phyloP scores from a whole-genome alignment of 768 basidiomycete genomes.

The Podaxis sp. region DNA sequence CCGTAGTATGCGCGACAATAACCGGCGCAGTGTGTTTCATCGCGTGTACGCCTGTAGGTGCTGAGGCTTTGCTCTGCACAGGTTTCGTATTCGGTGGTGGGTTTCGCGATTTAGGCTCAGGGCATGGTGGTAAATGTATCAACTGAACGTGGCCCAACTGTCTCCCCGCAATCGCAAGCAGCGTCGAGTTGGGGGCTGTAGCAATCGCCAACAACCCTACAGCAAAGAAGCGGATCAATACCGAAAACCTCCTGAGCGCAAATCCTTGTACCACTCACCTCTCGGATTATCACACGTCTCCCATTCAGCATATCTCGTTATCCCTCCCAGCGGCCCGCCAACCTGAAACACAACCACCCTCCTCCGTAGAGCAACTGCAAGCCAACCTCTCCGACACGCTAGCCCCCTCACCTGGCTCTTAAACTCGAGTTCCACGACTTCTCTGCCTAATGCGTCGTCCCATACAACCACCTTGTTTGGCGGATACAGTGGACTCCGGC shows the following conservation, averaged over 20 bases:
- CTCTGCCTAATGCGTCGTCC: constrained; percentile 75
- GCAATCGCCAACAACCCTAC: constrained; percentile 79
- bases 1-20: constrained; percentile 80
- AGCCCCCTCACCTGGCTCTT: constrained; percentile 79
- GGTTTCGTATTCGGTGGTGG: constrained; percentile 48
- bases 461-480: constrained; percentile 91
- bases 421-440: constrained; percentile 89
- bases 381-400: constrained; percentile 80
- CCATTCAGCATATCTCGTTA: constrained; percentile 72
- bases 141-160: constrained; percentile 89
- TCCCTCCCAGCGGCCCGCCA: constrained; percentile 39
- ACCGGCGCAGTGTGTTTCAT: constrained; percentile 64
- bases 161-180: constrained; percentile 83
- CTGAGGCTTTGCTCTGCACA: constrained; percentile 31
- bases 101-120: constrained; percentile 52
- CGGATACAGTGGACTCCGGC: constrained; percentile 84
- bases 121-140: constrained; percentile 80
- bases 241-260: constrained; percentile 18
- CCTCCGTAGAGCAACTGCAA: constrained; percentile 76
- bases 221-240: neutral
- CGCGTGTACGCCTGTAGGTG: constrained; percentile 23
- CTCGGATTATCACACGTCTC: constrained; percentile 86
- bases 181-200: constrained; percentile 71
- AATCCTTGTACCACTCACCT: constrained; percentile 47
- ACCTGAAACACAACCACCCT: constrained; percentile 80